Conservation (phyloP, 2,329 filamentous ascomycete genomes). For the Hirsutella rhossiliensis region DNA sequence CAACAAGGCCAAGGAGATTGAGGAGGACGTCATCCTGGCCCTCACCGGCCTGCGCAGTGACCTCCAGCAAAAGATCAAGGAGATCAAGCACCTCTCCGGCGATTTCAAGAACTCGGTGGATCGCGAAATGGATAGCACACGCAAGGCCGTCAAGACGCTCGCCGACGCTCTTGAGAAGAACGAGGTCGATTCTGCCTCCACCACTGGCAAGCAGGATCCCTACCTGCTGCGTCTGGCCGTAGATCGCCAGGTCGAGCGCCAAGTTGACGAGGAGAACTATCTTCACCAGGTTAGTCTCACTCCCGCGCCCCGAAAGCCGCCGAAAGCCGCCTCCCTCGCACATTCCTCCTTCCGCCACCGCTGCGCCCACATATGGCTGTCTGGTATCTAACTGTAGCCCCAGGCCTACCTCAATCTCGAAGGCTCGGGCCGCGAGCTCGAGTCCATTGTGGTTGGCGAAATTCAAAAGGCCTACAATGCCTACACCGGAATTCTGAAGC, state of each 20-base stretch:
- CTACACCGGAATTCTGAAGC: conserved; percentile 80
- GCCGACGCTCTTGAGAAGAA: conserved; percentile 70
- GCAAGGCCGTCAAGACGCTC: conserved; percentile 66
- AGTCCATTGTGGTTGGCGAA: conserved; percentile 92
- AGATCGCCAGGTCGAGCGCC: conserved; percentile 80
- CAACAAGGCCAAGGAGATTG: conserved; percentile 81
- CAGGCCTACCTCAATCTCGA: conserved; percentile 92
- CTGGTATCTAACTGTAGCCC: background rate
- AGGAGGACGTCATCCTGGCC: conserved; percentile 81
- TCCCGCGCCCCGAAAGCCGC: background rate
- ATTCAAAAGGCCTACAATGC: conserved; percentile 97
- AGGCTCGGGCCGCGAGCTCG: conserved; percentile 83
- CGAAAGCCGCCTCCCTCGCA: background rate
- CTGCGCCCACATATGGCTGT: background rate
- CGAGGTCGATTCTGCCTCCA: conserved; percentile 60
- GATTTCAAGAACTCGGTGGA: conserved; percentile 97
- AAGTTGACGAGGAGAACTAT: conserved; percentile 96
- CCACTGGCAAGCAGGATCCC: conserved; percentile 80
- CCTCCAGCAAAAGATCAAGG: conserved; percentile 91
- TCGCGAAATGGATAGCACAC: conserved; percentile 81
- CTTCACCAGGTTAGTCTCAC: conserved; percentile 64
- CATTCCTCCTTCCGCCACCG: background rate
- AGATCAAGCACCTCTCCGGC: conserved; percentile 85
- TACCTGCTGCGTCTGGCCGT: conserved; percentile 78
- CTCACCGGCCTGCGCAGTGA: conserved; percentile 78